Base-by-base conservation (phyloP, 192 early-diverging fungal species). In the Coemansia sp. region DNA sequence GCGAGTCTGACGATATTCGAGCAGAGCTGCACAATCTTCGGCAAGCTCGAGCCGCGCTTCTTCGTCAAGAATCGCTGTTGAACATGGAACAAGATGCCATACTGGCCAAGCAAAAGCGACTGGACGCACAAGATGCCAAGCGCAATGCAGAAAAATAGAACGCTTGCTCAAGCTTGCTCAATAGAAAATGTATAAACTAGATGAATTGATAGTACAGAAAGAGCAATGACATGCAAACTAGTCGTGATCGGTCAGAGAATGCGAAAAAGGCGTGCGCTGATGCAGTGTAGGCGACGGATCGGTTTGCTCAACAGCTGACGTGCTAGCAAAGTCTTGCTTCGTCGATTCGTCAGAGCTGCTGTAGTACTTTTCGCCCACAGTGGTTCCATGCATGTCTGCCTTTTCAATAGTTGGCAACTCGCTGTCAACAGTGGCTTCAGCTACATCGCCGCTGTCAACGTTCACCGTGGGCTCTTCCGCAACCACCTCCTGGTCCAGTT, bases 21-120 rank as follows among this genome's bases (percentile, higher is more conserved):
- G 3, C 55, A 3, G 72, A 75, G 59, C 56, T 80, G 10, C 48
- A 71, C 23, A 62, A 54, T 1, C 59, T 80, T 21, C 57, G 60
- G 22, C 37, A 64, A 11, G 72, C 61, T 0, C 55, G 68, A 8
- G 25, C 62, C 0, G 14, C 55, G 1, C 67, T 80, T 10, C 29
- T 29, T 10, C 64, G 68, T 3, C 65, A 71, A 12, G 72, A 80
- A 47, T 54, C 58, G 2, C 21, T 61, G 48, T 55, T 80, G 2
- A 53, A 26, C 2, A 45, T 51, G 39, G 77, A 80, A 47, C 59
- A 71, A 16, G 69, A 80, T 4, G 60, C 72, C 3, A 65, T 80
- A n/a, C 39, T 47, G n/a, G 21, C 63, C 41, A 80, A 80, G 62
- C 68, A 74, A 16, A 8, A 59, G 29, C 68, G 77, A 7, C 62